Conservation (phyloP, 2,329 filamentous ascomycete genomes). For the Fusarium piperis region DNA sequence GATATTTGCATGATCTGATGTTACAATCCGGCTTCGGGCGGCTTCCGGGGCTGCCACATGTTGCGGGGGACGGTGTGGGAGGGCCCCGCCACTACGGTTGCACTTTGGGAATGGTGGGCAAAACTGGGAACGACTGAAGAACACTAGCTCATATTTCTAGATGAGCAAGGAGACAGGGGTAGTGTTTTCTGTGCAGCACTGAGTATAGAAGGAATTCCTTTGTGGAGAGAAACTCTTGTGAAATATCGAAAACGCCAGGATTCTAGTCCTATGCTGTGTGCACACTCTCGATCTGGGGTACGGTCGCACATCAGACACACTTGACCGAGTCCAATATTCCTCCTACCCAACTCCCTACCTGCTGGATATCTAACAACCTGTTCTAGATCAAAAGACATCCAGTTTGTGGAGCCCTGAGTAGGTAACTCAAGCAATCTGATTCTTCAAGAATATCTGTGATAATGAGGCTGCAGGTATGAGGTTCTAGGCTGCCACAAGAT, state of each 20-base stretch:
- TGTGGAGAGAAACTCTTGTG: background rate
- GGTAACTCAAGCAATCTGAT: background rate
- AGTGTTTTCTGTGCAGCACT: background rate
- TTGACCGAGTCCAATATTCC: background rate
- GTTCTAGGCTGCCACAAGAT: background rate
- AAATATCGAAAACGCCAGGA: background rate
- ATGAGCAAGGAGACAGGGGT: background rate
- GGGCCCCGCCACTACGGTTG: background rate
- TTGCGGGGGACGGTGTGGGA: slow-evolving; percentile 17
- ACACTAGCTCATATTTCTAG: background rate
- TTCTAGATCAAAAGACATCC: background rate
- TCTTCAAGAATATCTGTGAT: background rate
- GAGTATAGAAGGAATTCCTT: background rate
- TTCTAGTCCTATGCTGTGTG: background rate
- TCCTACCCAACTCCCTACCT: background rate
- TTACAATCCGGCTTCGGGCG: slow-evolving; percentile 33
- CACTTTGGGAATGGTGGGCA: background rate
- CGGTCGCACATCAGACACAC: background rate
- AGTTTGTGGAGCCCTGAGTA: background rate
- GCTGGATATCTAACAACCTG: background rate
- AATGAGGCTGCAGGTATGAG: background rate
- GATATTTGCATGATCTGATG: slow-evolving; percentile 37
- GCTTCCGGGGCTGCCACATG: slow-evolving; percentile 29
- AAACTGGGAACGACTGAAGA: background rate
- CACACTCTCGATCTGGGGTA: background rate